Conservation (phyloP, 2,329 filamentous ascomycete genomes). For the Fusarium goolgardi region DNA sequence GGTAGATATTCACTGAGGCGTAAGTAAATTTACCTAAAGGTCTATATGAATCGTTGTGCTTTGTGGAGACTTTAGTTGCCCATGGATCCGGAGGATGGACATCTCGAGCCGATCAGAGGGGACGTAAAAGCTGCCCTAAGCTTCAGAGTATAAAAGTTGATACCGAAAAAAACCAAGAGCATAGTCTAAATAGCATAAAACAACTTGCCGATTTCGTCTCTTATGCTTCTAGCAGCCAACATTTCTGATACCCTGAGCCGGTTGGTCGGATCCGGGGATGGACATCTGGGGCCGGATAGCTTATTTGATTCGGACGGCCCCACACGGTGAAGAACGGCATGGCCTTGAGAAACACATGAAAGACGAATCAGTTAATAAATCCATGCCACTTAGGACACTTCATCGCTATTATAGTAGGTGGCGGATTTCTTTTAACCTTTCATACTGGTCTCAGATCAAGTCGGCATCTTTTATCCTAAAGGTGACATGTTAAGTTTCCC, state of each 20-base stretch:
- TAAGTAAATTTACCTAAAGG: not conserved
- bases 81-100: conserved; percentile 1
- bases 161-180: not conserved
- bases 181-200: not conserved
- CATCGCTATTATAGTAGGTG: not conserved
- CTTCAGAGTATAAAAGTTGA: not conserved
- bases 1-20: not conserved
- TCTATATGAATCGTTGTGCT: not conserved
- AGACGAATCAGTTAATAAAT: not conserved
- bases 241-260: not conserved
- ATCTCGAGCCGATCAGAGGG: not conserved
- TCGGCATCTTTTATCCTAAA: not conserved
- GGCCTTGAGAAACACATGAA: not conserved
- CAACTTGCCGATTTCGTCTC: not conserved
- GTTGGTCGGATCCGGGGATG: not conserved
- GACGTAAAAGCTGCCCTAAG: not conserved
- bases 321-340: conserved; percentile 1
- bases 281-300: not conserved
- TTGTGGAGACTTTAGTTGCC: conserved; percentile 5
- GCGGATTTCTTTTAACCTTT: not conserved
- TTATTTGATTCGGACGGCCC: conserved; percentile 11
- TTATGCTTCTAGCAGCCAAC: not conserved
- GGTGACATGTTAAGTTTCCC: not conserved
- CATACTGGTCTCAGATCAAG: not conserved
- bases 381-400: not conserved